Conservation (phyloP, 2,329 filamentous ascomycete species). For the Hortaea sp. region DNA sequence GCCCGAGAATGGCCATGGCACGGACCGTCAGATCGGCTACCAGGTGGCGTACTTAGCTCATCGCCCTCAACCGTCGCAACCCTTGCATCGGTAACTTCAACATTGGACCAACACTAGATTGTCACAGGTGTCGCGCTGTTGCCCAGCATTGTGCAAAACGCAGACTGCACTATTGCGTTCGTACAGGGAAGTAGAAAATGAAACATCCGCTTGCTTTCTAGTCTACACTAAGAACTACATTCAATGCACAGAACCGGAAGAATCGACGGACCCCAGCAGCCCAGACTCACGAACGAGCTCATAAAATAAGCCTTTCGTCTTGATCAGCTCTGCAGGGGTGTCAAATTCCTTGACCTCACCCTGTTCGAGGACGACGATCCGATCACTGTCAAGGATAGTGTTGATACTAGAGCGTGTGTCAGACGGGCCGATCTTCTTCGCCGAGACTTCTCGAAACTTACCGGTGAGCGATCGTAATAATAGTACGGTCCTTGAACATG, state of each 20-base stretch:
- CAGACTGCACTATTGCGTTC: too few species aligned
- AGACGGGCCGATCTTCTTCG: neutral
- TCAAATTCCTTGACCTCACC: conserved; percentile 90
- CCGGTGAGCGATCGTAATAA: conserved; percentile 60
- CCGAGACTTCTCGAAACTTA: conserved; percentile 14
- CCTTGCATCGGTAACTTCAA: too few species aligned
- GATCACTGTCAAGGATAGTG: conserved; percentile 81
- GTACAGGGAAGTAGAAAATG: neutral
- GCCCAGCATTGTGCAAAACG: too few species aligned
- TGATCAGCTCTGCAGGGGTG: conserved; percentile 67
- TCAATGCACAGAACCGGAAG: neutral
- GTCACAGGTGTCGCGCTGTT: too few species aligned
- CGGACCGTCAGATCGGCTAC: too few species aligned
- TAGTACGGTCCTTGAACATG: conserved; percentile 81
- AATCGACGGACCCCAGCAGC: conserved; percentile 43
- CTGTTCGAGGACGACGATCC: conserved; percentile 86
- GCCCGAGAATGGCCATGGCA: too few species aligned
- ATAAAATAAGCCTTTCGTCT: conserved; percentile 70
- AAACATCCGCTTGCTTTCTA: neutral
- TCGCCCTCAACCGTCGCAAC: too few species aligned
- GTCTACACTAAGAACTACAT: neutral
- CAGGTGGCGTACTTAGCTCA: too few species aligned
- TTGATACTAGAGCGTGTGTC: conserved; percentile 72
- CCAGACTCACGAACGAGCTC: conserved; percentile 87
- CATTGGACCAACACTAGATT: too few species aligned